Conservation (phyloP, 2,329 filamentous ascomycete species). For the Xylaria sp. region DNA sequence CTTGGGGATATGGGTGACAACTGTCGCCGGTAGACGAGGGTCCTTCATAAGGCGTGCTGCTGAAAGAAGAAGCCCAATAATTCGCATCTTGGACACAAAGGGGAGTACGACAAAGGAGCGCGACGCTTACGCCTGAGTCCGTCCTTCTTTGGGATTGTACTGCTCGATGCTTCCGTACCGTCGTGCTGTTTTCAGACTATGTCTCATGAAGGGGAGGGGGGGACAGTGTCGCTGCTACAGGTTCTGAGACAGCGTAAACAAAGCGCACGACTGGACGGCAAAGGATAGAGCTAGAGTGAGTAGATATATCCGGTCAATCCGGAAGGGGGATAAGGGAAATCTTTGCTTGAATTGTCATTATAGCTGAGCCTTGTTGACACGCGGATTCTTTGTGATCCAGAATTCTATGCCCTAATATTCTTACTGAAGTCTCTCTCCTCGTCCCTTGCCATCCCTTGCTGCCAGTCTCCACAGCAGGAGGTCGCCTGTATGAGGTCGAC, state of each 20-base stretch:
- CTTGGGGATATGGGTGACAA: neutral
- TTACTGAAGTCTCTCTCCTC: neutral
- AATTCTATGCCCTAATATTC: neutral
- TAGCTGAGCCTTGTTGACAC: neutral
- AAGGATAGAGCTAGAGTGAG: neutral
- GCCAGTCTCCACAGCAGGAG: neutral
- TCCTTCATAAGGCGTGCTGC: slow-evolving; percentile 16
- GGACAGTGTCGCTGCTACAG: neutral
- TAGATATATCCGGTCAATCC: too few relatives aligned
- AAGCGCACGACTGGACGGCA: slow-evolving; percentile 4
- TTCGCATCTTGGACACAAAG: slow-evolving; percentile 11
- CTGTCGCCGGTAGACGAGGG: neutral
- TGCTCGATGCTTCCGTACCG: slow-evolving; percentile 14
- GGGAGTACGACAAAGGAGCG: slow-evolving; percentile 7
- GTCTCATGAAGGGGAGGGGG: slow-evolving; percentile 3
- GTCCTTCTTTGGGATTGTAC: neutral
- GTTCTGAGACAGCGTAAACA: neutral
- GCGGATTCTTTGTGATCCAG: neutral
- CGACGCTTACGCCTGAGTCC: neutral
- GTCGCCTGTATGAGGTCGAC: too few relatives aligned
- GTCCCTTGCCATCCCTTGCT: neutral
- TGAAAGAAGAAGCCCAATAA: slow-evolving; percentile 12
- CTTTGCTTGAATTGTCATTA: neutral
- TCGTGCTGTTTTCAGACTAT: slow-evolving; percentile 16
- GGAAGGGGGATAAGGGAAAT: neutral